Conservation (phyloP, 768 basidiomycete species). For the Collybiopsis confluens region DNA sequence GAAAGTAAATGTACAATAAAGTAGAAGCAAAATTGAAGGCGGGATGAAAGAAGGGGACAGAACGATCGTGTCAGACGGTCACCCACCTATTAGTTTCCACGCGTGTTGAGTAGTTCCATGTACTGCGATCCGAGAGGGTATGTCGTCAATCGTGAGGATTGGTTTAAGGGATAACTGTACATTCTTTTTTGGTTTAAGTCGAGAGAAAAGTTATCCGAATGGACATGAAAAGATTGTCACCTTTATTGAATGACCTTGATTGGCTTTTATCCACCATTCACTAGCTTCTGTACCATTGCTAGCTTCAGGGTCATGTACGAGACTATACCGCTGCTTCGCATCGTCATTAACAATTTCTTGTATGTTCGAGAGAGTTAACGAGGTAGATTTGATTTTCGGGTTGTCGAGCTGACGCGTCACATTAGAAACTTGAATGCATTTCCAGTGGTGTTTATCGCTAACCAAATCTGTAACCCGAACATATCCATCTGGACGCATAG, state of each 20-base stretch:
- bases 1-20: not conserved
- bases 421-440: not conserved
- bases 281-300: conserved; percentile 12
- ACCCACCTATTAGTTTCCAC: conserved; percentile 69
- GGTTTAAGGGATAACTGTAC: conserved; percentile 66
- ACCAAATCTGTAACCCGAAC: conserved; percentile 82
- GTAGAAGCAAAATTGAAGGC: not conserved
- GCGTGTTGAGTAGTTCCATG: conserved; percentile 73
- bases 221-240: conserved; percentile 28
- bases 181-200: conserved; percentile 33
- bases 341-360: conserved; percentile 66
- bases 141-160: conserved; percentile 52
- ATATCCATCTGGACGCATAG: conserved; percentile 82
- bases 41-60: not conserved
- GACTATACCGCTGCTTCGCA: conserved; percentile 60
- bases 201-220: not conserved
- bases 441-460: conserved; percentile 26
- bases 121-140: conserved; percentile 68
- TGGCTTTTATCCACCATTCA: conserved; percentile 82
- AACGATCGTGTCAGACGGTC: not conserved
- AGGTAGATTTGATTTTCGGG: conserved; percentile 54
- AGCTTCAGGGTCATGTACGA: conserved; percentile 24
- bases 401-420: conserved; percentile 52
- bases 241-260: conserved; percentile 86
- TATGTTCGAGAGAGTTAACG: conserved; percentile 48